phyloP scores from a whole-genome alignment of 225 moss, liverwort and hornwort genomes.

The Ulota crispa region DNA sequence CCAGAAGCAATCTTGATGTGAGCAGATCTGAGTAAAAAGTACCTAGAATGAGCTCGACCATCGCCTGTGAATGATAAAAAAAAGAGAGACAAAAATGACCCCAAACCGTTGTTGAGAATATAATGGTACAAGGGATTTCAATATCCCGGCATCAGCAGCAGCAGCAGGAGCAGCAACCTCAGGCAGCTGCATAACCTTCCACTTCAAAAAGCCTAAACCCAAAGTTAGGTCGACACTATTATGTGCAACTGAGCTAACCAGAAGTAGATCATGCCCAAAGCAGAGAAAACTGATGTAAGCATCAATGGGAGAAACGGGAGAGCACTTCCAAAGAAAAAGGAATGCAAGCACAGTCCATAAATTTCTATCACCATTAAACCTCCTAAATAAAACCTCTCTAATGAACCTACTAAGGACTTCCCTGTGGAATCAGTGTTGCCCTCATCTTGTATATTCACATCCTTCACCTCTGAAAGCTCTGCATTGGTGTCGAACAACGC shows the following conservation, averaged over 20 bases:
- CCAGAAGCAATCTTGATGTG: neutral
- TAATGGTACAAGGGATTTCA: slow-evolving; percentile 26
- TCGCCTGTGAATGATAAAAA: neutral
- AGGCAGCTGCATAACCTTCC: neutral
- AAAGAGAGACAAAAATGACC: neutral
- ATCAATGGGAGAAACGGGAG: slow-evolving; percentile 81
- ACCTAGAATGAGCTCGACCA: neutral
- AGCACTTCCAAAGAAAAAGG: slow-evolving; percentile 43
- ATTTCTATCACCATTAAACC: slow-evolving; percentile 70
- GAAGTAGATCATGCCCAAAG: slow-evolving; percentile 62
- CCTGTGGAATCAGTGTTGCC: neutral
- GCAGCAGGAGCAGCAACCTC: neutral
- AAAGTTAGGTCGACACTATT: slow-evolving; percentile 24
- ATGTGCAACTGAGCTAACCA: slow-evolving; percentile 59
- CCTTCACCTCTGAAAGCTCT: slow-evolving; percentile 15
- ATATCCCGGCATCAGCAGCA: slow-evolving; percentile 2
- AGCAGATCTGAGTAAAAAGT: neutral
- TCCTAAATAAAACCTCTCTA: slow-evolving; percentile 45
- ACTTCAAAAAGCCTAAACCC: slow-evolving; percentile 5
- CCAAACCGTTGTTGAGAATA: slow-evolving; percentile 1
- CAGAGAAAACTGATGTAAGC: slow-evolving; percentile 79
- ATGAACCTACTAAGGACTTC: slow-evolving; percentile 27
- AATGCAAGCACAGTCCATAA: slow-evolving; percentile 67
- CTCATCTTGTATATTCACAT: neutral
- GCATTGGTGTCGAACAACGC: slow-evolving; percentile 17